Base-by-base conservation (phyloP, 768 basidiomycete species). In the Leucogyrophana mollusca region DNA sequence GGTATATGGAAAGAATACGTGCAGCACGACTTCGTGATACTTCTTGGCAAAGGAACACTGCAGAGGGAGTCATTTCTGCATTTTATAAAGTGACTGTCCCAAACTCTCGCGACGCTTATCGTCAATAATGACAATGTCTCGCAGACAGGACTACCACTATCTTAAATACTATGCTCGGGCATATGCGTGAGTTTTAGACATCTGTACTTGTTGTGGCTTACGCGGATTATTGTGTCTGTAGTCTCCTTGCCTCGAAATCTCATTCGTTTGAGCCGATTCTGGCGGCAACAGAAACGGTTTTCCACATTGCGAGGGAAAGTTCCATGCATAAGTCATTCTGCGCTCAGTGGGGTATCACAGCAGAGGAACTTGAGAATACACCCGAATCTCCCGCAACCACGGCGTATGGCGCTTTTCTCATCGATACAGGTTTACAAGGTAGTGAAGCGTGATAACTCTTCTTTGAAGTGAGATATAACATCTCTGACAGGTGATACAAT, bases 381-480 rank as follows among this genome's bases (percentile, higher is more conserved):
- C 71, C 75, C 3, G 91, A 94, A 59, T 78, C 82, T 0, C 56
- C 83, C 0, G 79, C 82, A 5, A 90, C 89, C 22, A 86, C 80
- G 3, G 92, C 92, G 0, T 97, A 97, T 57, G 90, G 91, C 0
- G 83, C 85, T 7, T 97, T 85, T 67, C 74, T 96, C 22, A 68
- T 96, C 18, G 88, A 95, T 62, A 70, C 81, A 0, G 91, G 90
- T 0, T 54, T 89, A 9, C 81, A 74, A 71, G 87, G 86, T 82
- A 33, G 30, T 65, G 18, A 9, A 22, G 9, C 11, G 16, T 27
- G 6, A n/a, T 45, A 7, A 23, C 43, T 13, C 3, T 21, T 53
- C 32, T 23, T 16, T 24, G 16, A 30, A 34, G 4, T 23, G 20
- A 40, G 14, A 30, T 20, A 34, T 22, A 1, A 30, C n/a, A n/a